Percentiles rank a stretch among this genome's conserved stretches.
Conservation (phyloP, 1,139 yeast species). For the Wickerhamomyces sp. region DNA sequence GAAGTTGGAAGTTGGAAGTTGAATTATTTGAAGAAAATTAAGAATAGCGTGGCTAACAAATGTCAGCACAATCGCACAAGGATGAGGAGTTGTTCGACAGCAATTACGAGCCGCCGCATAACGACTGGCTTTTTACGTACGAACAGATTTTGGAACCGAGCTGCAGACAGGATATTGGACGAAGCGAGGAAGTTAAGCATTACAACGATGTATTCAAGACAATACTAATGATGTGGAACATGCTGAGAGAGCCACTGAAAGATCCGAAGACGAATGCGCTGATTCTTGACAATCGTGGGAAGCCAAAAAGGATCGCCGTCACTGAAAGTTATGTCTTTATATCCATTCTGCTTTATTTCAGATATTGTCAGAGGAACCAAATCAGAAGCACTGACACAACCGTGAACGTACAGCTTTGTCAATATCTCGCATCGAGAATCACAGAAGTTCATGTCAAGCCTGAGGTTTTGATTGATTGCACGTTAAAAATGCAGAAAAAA, state of each 20-base stretch:
- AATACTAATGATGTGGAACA: not conserved
- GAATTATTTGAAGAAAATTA: too few relatives aligned
- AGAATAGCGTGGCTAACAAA: too few relatives aligned
- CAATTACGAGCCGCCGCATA: conserved; percentile 18
- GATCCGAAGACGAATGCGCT: not conserved
- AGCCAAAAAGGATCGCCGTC: not conserved
- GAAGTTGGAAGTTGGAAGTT: too few relatives aligned
- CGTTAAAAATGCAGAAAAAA: not conserved
- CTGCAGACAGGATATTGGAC: conserved; percentile 1
- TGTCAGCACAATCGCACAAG: not conserved
- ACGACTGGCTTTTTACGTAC: conserved; percentile 18
- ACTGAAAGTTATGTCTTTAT: not conserved
- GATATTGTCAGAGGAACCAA: conserved; percentile 17
- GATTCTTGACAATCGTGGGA: not conserved
- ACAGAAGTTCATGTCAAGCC: conserved; percentile 15
- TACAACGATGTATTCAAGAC: not conserved
- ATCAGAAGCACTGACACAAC: conserved; percentile 2
- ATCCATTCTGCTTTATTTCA: conserved; percentile 14
- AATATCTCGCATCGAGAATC: conserved; percentile 17
- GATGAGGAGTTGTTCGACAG: not conserved
- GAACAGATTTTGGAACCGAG: conserved; percentile 12
- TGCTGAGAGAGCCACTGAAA: not conserved
- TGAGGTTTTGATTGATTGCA: conserved; percentile 2
- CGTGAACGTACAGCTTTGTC: conserved; percentile 6
- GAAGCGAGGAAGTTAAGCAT: not conserved